Evolutionary conservation across 768 basidiomycete species (phyloP), one percentile per base, ranked within the genome.

Genomic region (Hygrophorus russula): DNA sequence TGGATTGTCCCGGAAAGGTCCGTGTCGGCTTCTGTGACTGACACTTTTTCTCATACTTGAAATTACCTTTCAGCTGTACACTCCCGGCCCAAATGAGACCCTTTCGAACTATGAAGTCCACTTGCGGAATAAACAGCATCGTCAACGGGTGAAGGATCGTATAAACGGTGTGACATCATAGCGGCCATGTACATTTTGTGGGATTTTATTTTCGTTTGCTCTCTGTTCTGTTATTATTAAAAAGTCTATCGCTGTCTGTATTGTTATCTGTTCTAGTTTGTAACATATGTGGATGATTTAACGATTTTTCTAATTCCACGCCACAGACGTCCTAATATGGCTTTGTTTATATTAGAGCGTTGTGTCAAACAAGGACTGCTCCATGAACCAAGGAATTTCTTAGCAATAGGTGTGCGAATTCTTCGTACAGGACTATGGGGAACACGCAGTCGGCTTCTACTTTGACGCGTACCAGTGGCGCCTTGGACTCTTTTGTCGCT

Each of bases 1-100:
- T 79, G 50, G 91, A 96, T 59, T 93, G 91, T 61, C 91, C 91
- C 51, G 90, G 90, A 55, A 94, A 92, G 74, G 90, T 89, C 56
- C 13, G 18, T 33, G 24, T n/a, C 15, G 45, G 10, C n/a, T 12
- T 35, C 28, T 39, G 39, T 9, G 5, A 18, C 20, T 15, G 13
- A 12, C 14, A 28, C 29, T 29, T 17, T 27, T n/a, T 41, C 20
- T 43, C 13, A 27, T 32, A n/a, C 10, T 44, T 18, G 29, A 34
- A 12, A 48, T 41, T 30, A 28, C 44, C 39, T 41, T 45, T 34
- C 53, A 92, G 81, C 60, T 96, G 45, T 98, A 96, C 69, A 88
- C 84, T 53, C 80, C 91, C 36, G 93, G 93, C 36, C 88, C 88
- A 9, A 82, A 74, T 6, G 82, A 93, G 62, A 86, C 87, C 9